Evolutionary conservation across 2,329 filamentous ascomycete species (phyloP), one percentile per base, ranked within the genome.

Genomic region (Emydomyces testavorans): DNA sequence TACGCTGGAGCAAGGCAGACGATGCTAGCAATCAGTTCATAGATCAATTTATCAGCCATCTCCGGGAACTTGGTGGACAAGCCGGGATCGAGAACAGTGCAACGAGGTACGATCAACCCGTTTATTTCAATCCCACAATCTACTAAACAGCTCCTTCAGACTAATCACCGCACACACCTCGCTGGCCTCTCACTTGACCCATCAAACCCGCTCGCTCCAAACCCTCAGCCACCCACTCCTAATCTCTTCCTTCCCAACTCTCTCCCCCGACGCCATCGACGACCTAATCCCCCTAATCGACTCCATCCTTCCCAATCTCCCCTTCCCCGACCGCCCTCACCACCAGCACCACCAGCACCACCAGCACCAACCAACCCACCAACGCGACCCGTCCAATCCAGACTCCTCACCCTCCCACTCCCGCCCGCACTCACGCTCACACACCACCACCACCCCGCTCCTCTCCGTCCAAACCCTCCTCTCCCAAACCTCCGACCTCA

Each of bases 381-480:
- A 53, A 38, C 62, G 61, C 4, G 43, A 49, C 53, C n/a, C 39
- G 3, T 37, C 32, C 23, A 28, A 29, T n/a, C 20, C 28, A 3
- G 35, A 38, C 20, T 18, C 5, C 16, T 11, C 31, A 4, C 10
- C 21, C 35, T 34, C 40, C 28, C 40, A 35, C 32, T 31, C 29
- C 10, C 11, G 10, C 8, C 20, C 54, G 4, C 61, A 61, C 37
- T 45, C 36, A 1, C 35, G 26, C 11, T 40, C 45, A 8, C 53
- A 58, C 15, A 49, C 60, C 23, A 36, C 57, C 23, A 48, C 58
- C n/a, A 63, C 68, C 44, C 82, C 52, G 60, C 75, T 83, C 56
- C 73, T 75, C 56, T 85, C 83, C 7, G 69, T 89, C 38, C 74
- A 79, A 50, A 75, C 78, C 18, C 73, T 90, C 44, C 81, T 86